phyloP scores from a whole-genome alignment of 2,329 filamentous ascomycete species.

The Claviceps quebecensis region DNA sequence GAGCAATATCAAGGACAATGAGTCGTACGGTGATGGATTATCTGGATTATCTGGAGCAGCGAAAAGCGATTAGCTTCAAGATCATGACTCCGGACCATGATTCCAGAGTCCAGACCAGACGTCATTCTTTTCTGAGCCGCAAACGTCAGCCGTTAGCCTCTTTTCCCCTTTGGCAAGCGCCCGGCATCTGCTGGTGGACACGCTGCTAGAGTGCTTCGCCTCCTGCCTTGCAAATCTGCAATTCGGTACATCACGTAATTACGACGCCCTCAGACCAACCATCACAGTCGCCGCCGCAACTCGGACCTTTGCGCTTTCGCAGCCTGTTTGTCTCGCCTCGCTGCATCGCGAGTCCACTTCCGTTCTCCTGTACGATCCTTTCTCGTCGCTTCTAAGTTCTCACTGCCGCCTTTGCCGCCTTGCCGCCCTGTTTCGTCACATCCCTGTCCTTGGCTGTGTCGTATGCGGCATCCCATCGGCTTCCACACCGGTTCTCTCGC shows the following conservation, averaged over 20 bases:
- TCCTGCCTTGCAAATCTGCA: background rate
- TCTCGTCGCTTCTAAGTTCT: background rate
- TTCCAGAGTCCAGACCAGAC: background rate
- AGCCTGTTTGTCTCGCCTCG: background rate
- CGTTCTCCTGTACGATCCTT: background rate
- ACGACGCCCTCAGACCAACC: background rate
- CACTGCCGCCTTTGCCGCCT: background rate
- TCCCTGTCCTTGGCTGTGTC: background rate
- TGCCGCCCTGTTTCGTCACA: background rate
- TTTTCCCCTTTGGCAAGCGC: background rate
- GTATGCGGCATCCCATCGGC: conserved; percentile 2
- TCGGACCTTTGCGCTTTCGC: background rate
- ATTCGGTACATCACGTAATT: conserved; percentile 4
- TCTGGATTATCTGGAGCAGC: too few species aligned
- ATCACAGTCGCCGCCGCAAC: background rate
- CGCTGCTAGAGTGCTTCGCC: background rate
- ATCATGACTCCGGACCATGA: too few species aligned
- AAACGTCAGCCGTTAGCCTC: background rate
- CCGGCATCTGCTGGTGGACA: background rate
- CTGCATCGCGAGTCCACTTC: background rate
- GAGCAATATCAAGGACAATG: too few species aligned
- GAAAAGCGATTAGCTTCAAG: too few species aligned
- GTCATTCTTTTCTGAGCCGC: background rate
- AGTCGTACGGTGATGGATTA: too few species aligned
- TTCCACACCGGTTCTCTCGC: conserved; percentile 4